phyloP scores from a whole-genome alignment of 2,329 filamentous ascomycete genomes.

The Paecilomyces niveus region DNA sequence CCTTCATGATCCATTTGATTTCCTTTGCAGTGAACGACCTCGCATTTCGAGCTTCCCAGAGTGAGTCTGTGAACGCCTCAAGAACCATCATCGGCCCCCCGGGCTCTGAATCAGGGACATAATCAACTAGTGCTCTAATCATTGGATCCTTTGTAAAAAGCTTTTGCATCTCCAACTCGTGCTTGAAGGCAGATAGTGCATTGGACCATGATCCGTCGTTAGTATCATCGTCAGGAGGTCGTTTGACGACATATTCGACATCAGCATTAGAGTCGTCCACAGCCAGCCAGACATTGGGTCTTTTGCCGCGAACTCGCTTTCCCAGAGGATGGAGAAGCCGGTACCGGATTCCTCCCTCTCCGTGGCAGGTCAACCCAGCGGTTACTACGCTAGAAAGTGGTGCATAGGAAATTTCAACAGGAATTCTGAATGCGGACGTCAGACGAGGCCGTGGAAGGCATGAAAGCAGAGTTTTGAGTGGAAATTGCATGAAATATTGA shows the following conservation, averaged over 20 bases:
- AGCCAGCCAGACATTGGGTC: slow-evolving; percentile 7
- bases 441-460: no score
- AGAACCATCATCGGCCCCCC: slow-evolving; percentile 12
- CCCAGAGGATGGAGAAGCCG: slow-evolving; percentile 8
- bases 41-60: slow-evolving; percentile 11
- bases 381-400: slow-evolving; percentile 4
- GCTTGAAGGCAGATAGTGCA: slow-evolving; percentile 7
- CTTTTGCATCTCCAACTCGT: slow-evolving; percentile 10
- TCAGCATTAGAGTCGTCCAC: slow-evolving; percentile 2
- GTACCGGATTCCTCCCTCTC: slow-evolving; percentile 6
- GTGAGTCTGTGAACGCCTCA: slow-evolving; percentile 7
- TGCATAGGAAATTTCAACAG: no score
- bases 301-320: slow-evolving; percentile 1
- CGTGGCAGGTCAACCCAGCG: slow-evolving; percentile 4
- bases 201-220: not conserved
- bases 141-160: slow-evolving; percentile 8
- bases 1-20: slow-evolving; percentile 13
- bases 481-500: no score
- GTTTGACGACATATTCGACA: slow-evolving; percentile 8
- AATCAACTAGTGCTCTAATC: slow-evolving; percentile 8
- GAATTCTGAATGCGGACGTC: no score
- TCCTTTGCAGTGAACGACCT: slow-evolving; percentile 9
- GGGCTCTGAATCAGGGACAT: slow-evolving; percentile 7
- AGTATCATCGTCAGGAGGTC: slow-evolving; percentile 3
- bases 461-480: no score